These are phyloP conservation scores for Alloteropsis semialata DNA, from an alignment of 176 grass and related monocot species.

Conservation along the genomic window DNA sequence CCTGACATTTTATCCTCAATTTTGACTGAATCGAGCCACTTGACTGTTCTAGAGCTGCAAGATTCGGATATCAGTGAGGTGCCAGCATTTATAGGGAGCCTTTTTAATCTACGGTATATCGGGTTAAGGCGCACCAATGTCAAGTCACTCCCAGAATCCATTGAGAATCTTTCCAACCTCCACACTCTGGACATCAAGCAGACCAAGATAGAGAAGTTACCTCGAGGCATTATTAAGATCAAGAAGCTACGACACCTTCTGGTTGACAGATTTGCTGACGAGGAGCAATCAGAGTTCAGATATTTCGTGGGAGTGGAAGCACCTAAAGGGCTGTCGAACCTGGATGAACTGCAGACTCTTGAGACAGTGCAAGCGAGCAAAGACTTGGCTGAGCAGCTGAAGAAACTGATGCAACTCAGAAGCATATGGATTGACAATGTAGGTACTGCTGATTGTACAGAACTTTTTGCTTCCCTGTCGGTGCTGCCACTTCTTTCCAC, in stretches of 20 bases:
- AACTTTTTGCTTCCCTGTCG: slow-evolving; percentile 17
- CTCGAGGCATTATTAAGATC: slow-evolving; percentile 16
- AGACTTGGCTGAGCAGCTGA: slow-evolving; percentile 33
- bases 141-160: slow-evolving; percentile 27
- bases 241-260: slow-evolving; percentile 34
- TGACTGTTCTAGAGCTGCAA: slow-evolving; percentile 43
- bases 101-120: slow-evolving; percentile 45
- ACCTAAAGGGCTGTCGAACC: slow-evolving; percentile 27
- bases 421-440: slow-evolving; percentile 31
- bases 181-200: slow-evolving; percentile 39
- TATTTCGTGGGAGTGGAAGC: slow-evolving; percentile 35
- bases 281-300: slow-evolving; percentile 19
- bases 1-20: neutral
- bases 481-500: slow-evolving; percentile 15
- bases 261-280: slow-evolving; percentile 21
- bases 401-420: slow-evolving; percentile 30
- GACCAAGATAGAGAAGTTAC: slow-evolving; percentile 40
- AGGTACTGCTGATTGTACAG: neutral
- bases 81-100: slow-evolving; percentile 1
- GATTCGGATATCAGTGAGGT: slow-evolving; percentile 31
- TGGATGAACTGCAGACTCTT: slow-evolving; percentile 38
- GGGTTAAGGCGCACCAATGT: slow-evolving; percentile 40
- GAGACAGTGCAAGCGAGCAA: slow-evolving; percentile 27
- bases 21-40: neutral
- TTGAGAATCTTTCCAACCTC: slow-evolving; percentile 32